Evolutionary conservation across 495 filamentous ascomycete genomes (phyloP).

Genomic region (Neurospora cerealis): DNA sequence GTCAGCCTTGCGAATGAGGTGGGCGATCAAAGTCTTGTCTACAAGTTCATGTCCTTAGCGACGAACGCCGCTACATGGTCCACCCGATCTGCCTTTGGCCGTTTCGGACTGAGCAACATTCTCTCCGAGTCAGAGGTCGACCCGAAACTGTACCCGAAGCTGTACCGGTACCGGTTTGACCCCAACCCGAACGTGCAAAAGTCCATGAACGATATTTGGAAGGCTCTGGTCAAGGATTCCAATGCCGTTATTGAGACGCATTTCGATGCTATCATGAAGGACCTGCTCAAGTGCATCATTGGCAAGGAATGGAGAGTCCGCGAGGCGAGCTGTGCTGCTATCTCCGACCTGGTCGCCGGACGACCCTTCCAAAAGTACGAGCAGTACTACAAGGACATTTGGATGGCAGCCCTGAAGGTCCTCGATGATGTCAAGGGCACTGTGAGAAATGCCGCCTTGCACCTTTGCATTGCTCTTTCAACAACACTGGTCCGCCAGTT

Average conservation of each 20-base stretch:
- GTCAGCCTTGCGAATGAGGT: slow-evolving; percentile 88
- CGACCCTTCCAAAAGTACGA: slow-evolving; percentile 68
- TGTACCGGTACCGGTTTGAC: slow-evolving; percentile 91
- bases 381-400: slow-evolving; percentile 74
- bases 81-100: slow-evolving; percentile 84
- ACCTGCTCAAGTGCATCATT: slow-evolving; percentile 74
- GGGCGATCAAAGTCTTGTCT: slow-evolving; percentile 86
- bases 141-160: slow-evolving; percentile 87
- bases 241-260: slow-evolving; percentile 58
- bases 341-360: slow-evolving; percentile 75
- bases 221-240: slow-evolving; percentile 77
- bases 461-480: slow-evolving; percentile 72
- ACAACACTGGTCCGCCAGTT: slow-evolving; percentile 73
- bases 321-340: slow-evolving; percentile 83
- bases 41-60: slow-evolving; percentile 94
- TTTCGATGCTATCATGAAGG: slow-evolving; percentile 78
- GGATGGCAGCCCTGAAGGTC: slow-evolving; percentile 70
- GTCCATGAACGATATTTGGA: slow-evolving; percentile 98
- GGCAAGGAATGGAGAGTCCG: slow-evolving; percentile 88
- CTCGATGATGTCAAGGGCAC: slow-evolving; percentile 92
- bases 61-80: slow-evolving; percentile 94
- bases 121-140: slow-evolving; percentile 83
- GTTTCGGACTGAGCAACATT: slow-evolving; percentile 85
- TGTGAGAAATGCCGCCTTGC: slow-evolving; percentile 69
- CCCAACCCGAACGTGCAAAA: slow-evolving; percentile 84